Evolutionary conservation across 148 eudicot genomes (phyloP).

Genomic region (Heliamphora exappendiculata): DNA sequence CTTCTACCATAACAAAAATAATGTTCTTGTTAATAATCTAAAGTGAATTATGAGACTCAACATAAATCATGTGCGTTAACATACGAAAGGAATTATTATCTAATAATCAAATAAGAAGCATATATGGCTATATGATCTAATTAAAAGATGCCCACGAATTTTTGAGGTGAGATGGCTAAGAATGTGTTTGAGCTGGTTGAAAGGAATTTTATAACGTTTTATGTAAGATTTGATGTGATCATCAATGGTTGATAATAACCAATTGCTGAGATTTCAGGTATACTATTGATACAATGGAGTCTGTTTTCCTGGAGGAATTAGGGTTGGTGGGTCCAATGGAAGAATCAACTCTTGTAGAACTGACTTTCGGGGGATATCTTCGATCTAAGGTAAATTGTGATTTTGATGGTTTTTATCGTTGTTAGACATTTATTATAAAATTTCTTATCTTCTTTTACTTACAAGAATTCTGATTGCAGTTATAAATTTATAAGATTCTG

Average conservation of each 20-base stretch:
- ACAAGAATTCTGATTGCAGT: no score
- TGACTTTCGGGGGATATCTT: constrained; percentile 85
- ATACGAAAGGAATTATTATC: no score
- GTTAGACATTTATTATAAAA: no score
- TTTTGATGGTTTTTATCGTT: not conserved
- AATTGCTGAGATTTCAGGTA: constrained; percentile 35
- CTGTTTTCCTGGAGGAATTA: constrained; percentile 56
- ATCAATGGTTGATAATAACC: not conserved
- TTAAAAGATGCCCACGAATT: constrained; percentile 10
- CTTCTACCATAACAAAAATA: no score
- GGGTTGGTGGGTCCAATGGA: constrained; percentile 37
- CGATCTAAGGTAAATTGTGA: constrained; percentile 56
- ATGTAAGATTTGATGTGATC: no score
- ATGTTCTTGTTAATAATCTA: no score
- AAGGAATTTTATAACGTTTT: not conserved
- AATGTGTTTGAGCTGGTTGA: not conserved
- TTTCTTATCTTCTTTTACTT: not conserved
- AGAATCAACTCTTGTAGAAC: constrained; percentile 68
- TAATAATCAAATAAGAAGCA: no score
- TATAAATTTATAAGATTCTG: no score
- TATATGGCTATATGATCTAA: no score
- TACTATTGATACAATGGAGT: constrained; percentile 72
- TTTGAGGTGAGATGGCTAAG: not conserved
- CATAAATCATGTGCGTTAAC: no score
- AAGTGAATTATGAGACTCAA: no score